Conservation (phyloP, 306 rosid species). For the Sesbania bispinosa region DNA sequence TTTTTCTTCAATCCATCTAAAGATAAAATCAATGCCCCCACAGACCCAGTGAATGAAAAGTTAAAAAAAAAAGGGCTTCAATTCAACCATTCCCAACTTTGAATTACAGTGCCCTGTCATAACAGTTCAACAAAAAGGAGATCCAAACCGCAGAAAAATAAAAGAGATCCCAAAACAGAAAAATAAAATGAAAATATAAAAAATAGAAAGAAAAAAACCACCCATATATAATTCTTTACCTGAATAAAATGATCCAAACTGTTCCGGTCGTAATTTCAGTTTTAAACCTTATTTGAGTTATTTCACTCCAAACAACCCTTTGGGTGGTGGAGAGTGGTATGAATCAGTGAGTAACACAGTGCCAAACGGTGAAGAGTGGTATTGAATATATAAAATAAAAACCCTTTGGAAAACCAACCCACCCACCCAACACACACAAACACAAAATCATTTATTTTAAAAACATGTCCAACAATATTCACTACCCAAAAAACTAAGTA, state of each 20-base stretch:
- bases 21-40: constrained; percentile 16
- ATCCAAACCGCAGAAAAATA: constrained; percentile 18
- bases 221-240: background rate
- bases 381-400: background rate
- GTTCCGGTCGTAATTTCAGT: too few species aligned
- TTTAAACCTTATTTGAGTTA: too few species aligned
- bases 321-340: too few species aligned
- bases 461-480: background rate
- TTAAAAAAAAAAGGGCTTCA: background rate
- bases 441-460: too few species aligned
- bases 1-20: constrained; percentile 54
- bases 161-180: constrained; percentile 33
- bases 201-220: background rate
- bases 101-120: constrained; percentile 45
- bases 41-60: too few species aligned
- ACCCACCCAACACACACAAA: background rate
- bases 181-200: background rate
- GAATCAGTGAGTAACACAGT: too few species aligned
- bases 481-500: background rate
- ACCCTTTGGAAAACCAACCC: background rate
- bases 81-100: constrained; percentile 15
- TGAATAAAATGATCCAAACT: background rate
- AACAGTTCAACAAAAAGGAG: constrained; percentile 4
- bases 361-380: constrained; percentile 14
- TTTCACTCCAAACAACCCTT: too few species aligned